phyloP scores from a whole-genome alignment of 2,329 filamentous ascomycete species.

The Diaporthe nobilis region DNA sequence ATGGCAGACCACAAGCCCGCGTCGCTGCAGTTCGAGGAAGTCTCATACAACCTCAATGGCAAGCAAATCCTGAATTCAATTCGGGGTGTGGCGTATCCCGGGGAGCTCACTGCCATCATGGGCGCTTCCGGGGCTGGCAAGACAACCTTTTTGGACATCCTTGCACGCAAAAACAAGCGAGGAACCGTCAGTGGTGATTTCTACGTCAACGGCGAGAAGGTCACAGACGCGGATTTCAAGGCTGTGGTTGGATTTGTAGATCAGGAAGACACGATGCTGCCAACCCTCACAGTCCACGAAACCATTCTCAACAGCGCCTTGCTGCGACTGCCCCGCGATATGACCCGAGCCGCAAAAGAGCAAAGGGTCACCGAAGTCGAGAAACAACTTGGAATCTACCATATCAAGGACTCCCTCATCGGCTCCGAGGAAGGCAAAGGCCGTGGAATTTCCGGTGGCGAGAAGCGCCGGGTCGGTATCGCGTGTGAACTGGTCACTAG shows the following conservation, averaged over 20 bases:
- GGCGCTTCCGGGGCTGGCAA: constrained; percentile 97
- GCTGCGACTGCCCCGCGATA: constrained; percentile 90
- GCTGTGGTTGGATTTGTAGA: constrained; percentile 97
- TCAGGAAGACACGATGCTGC: constrained; percentile 96
- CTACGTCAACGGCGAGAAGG: constrained; percentile 93
- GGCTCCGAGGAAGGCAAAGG: constrained; percentile 96
- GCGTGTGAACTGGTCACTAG: constrained; percentile 98
- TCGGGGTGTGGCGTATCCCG: constrained; percentile 89
- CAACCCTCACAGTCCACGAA: constrained; percentile 96
- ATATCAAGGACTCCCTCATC: constrained; percentile 95
- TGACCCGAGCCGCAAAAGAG: constrained; percentile 90
- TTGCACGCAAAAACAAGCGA: constrained; percentile 97
- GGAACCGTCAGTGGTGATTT: constrained; percentile 85
- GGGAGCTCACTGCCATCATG: constrained; percentile 98
- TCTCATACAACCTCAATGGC: constrained; percentile 88
- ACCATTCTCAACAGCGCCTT: constrained; percentile 96
- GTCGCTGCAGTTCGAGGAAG: constrained; percentile 87
- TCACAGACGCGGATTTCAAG: constrained; percentile 87
- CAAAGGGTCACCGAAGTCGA: constrained; percentile 94
- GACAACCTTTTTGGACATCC: constrained; percentile 95
- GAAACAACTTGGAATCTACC: constrained; percentile 92
- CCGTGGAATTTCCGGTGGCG: constrained; percentile 95
- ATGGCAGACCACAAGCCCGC: constrained; percentile 94
- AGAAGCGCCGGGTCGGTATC: constrained; percentile 96
- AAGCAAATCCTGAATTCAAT: constrained; percentile 87